Base-by-base conservation (phyloP, 2,329 filamentous ascomycete genomes). In the Penicillium aurantiogriseum region DNA sequence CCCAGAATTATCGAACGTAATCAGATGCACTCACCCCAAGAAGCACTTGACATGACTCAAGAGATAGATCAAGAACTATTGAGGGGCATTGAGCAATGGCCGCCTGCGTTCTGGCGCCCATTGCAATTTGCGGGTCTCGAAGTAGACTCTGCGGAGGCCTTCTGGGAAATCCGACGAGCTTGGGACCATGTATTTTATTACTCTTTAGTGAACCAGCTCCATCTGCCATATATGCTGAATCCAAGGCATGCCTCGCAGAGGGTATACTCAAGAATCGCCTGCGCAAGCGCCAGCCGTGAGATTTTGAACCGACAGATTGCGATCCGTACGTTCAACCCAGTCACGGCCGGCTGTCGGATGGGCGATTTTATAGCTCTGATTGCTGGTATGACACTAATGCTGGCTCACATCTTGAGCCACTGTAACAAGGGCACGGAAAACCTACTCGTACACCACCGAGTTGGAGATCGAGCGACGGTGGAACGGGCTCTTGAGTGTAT, bases 341-440 rank as follows among this genome's bases (percentile, higher is more conserved):
- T 69, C 9, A 64, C 69, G 5, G 68, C 63, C 47, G 70, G 67
- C 64, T 77, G 69, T 54, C 71, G 76, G 0, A 62, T 64, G 0
- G 62, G 73, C 17, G 76, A 79, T 59, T 75, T 78, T 55, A 58
- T 76, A n/a, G 71, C 72, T 4, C 64, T 78, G 5, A 63, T 75
- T 33, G 72, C 77, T 1, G 67, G 66, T 6, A 70, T 77, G 58
- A 74, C 75, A 4, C 65, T 79, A 4, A 54, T 74, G 4, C 66
- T 79, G 9, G 72, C 72, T 8, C 74, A 78, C 51, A 63, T 77
- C 21, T 70, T 75, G 59, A 61, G 63, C 31, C 69, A 72, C 50
- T 49, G 21, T 49, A 49, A 38, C 19, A 65, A 54, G 23, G 57
- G 61, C 10, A 57, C 58, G 27, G 36, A 51, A 21, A 52, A 74